phyloP scores from a whole-genome alignment of 2,329 filamentous ascomycete species.

The Juglanconis oblonga region DNA sequence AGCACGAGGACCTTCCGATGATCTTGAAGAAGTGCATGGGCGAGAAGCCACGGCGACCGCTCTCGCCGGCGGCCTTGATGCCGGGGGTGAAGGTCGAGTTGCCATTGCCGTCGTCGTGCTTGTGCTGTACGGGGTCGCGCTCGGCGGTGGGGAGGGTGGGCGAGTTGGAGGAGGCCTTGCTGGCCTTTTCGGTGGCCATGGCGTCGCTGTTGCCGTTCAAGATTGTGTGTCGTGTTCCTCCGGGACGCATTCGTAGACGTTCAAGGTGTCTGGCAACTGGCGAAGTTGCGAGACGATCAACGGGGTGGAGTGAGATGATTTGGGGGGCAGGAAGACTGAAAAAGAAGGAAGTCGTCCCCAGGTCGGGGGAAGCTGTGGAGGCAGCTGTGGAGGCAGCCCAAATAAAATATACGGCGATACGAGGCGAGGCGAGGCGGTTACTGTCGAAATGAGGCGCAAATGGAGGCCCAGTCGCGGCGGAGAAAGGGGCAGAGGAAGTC shows the following conservation, averaged over 20 bases:
- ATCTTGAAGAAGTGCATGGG: conserved; percentile 62
- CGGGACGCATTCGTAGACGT: not conserved
- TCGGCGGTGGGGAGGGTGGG: conserved; percentile 25
- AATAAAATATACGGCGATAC: not conserved
- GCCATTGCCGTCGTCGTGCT: conserved; percentile 18
- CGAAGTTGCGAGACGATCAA: not conserved
- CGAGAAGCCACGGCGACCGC: conserved; percentile 64
- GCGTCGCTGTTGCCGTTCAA: not conserved
- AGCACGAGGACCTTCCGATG: conserved; percentile 61
- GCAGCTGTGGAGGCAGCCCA: too few species aligned
- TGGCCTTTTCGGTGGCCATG: conserved; percentile 15
- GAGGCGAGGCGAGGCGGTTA: not conserved
- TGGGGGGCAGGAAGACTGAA: not conserved
- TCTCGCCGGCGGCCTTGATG: conserved; percentile 54
- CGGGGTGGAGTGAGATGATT: not conserved
- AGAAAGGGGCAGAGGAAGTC: too few species aligned
- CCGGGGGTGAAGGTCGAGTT: conserved; percentile 21
- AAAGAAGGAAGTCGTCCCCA: not conserved
- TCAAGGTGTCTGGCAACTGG: not conserved
- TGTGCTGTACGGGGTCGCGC: conserved; percentile 20
- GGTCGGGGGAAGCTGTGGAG: too few species aligned
- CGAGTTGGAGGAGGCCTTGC: conserved; percentile 21
- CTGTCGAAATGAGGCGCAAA: too few species aligned
- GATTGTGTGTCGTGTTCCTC: not conserved
- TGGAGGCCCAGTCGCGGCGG: too few species aligned